Evolutionary conservation across 768 basidiomycete species (phyloP), one percentile per base, ranked within the genome.

Genomic region (Gautieria morchelliformis): DNA sequence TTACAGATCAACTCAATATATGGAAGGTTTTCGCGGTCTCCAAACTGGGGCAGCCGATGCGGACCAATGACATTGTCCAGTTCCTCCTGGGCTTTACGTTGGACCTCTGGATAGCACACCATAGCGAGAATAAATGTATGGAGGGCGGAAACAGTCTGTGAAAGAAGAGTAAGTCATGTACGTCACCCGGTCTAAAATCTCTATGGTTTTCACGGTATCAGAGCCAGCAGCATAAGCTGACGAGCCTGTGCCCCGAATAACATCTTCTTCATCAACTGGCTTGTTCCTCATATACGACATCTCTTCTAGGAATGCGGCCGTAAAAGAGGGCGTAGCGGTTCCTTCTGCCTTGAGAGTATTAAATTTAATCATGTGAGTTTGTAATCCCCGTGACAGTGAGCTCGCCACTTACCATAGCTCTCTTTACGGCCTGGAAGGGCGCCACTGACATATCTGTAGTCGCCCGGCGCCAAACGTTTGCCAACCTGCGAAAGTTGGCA

Each of bases 381-480:
- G 33, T 52, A n/a, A n/a, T n/a, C n/a, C n/a, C n/a, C 35, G 17
- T 12, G 19, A 6, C 17, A 11, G 19, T 12, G 15, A 33, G 51
- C 5, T 17, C 19, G 32, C 5, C n/a, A 63, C 70, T 52, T 57
- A 78, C 79, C 63, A 78, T 64, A 30, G 70, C 66, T 11, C 69
- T 62, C 54, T 69, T 65, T 1, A 74, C 74, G 27, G 70, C 67
- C 20, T 64, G 63, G 56, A 77, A 72, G 2, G 80, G 80, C 5
- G 67, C 64, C 30, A 80, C 73, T 39, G 72, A 72, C 79, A 81
- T 80, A 58, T 76, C 74, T 45, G 72, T 66, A 10, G 78, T 75
- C 37, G 74, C 74, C 32, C 64, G 66, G 46, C 74, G 77, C 79
- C 79, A 81, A 55, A 73, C 66, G 22, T n/a, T 56, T 8, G 63